Evolutionary conservation across 805 yeast genomes (phyloP), one percentile per base, ranked within the genome.

Genomic region (Kuraishia ogatae): DNA sequence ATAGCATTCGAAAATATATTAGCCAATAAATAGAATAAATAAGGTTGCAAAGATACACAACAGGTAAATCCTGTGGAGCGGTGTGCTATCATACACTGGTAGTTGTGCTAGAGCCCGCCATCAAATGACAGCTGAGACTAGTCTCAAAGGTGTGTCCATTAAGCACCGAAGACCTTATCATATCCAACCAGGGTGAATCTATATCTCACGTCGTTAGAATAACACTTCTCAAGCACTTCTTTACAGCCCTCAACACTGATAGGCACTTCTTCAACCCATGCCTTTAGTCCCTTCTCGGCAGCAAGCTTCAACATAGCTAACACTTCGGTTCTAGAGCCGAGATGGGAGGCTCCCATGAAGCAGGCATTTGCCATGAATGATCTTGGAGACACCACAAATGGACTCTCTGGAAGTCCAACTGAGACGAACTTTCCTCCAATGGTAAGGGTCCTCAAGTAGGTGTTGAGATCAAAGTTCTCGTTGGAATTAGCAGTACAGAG

Each of bases 291-390:
- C 61, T 83, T 75, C 61, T 83, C 76, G 21, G 79, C 80, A n/a
- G 91, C 87, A 57, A 87, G 65, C 50, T 82, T 73, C 61, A 88
- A 74, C 82, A 88, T 79, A 60, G 83, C 86, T 51, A 74, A 65
- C 61, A 86, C 85, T 71, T 87, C 92, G 50, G 66, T 68, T 66
- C 83, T 82, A 49, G 85, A 77, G 50, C 83, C 94, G 66, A 79
- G 72, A 56, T 75, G 74, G 15, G 91, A 83, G 10, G 85, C 75
- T 53, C 85, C 86, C 57, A 82, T 71, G 50, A 76, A 71, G 52
- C 78, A 68, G 54, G 82, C 86, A 58, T 64, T 72, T n/a, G 63
- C 60, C 60, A 75, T 59, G 63, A 78, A 77, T 3, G 73, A 61
- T 57, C 68, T 64, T 39, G 82, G 80, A 51, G 71, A 64, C 50